Evolutionary conservation across 2,329 filamentous ascomycete species (phyloP), one percentile per base, ranked within the genome.

Genomic region (Paraphoma sp.): DNA sequence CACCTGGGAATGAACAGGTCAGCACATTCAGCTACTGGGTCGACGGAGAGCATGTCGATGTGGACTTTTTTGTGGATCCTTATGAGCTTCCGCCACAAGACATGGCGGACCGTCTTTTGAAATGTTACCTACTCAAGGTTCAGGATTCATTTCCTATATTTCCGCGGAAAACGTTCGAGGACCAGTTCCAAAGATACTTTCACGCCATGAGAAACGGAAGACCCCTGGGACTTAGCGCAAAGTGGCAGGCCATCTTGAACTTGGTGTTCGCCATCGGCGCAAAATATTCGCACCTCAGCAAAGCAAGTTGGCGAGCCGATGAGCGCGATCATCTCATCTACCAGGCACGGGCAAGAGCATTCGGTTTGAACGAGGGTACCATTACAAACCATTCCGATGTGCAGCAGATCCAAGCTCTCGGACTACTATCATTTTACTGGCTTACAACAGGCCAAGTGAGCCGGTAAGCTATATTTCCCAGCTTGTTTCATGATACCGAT

Each of bases 191-290:
- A 10, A 67, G 61, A n/a, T 78, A 72, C 57, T 75, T 70, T 40
- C 44, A 53, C 17, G 62, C 62, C 2, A n/a, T 65, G n/a, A 59
- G 64, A 9, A 57, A 49, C 17, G 65, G 63, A 10, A 67, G 60
- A 11, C 53, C 63, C 14, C 59, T 63, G 2, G 58, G 46, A 4
- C 53, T 69, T 3, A 69, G 62, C 40, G 49, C 51, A 8, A 72
- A 67, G 48, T 80, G 78, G 77, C 70, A 75, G 36, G 73, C 73
- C 7, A 77, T 78, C 16, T 40, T 80, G 50, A 79, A 80, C 41
- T 54, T 80, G 28, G 70, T 80, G 1, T 78, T 80, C 52, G 78
- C 78, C 3, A 76, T 80, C n/a, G 78, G 72, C 4, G 73, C 78
- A 38, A 74, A 73, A 51, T 73, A 77, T 47, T 71, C 72, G n/a